Evolutionary conservation across 2,329 filamentous ascomycete genomes (phyloP), one percentile per base, ranked within the genome.

Genomic region (Tolypocladium amazonense): DNA sequence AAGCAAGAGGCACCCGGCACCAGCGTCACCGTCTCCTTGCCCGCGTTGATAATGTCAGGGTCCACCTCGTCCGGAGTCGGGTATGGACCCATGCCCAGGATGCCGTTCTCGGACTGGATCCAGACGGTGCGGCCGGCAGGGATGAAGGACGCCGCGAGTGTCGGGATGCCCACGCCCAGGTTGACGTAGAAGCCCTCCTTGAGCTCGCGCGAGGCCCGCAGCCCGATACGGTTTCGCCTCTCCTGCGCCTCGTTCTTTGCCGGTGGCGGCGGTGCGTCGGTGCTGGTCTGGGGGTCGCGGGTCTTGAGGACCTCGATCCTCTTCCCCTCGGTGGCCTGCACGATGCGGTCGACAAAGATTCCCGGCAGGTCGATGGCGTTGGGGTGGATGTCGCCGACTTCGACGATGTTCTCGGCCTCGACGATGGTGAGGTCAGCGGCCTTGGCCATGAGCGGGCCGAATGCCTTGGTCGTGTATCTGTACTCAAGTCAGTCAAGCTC

Each of bases 101-200:
- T 88, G 14, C 90, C 90, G 72, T 95, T 95, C 76, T 95, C 90
- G 0, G 87, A 90, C 71, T 95, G 90, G 52, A 95, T 82, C 84
- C 90, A 91, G 37, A 96, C 90, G 62, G 88, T 84, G 20, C 85
- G 81, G 57, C 82, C 82, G 0, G 82, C 72, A 1, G 88, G 84
- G 8, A 95, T 75, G 71, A 89, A 92, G 0, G 86, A 88, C 0
- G 90, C 89, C 1, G 90, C 89, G n/a, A 94, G 79, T 18, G 90
- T 95, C 0, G 90, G 91, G 71, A 96, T 91, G n/a, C 90, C 83
- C 65, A 93, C 88, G 23, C 89, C 89, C 0, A 93, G 77, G 71
- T 93, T 93, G 25, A 89, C 89, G 69, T 92, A 92, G 77, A 80
- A 89, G 15, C 89, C 89, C 63, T 89, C 82, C 73, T 90, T 89